Evolutionary conservation across 495 filamentous ascomycete genomes (phyloP), one percentile per base, ranked within the genome.

Genomic region (Penicillium bialowiezense): DNA sequence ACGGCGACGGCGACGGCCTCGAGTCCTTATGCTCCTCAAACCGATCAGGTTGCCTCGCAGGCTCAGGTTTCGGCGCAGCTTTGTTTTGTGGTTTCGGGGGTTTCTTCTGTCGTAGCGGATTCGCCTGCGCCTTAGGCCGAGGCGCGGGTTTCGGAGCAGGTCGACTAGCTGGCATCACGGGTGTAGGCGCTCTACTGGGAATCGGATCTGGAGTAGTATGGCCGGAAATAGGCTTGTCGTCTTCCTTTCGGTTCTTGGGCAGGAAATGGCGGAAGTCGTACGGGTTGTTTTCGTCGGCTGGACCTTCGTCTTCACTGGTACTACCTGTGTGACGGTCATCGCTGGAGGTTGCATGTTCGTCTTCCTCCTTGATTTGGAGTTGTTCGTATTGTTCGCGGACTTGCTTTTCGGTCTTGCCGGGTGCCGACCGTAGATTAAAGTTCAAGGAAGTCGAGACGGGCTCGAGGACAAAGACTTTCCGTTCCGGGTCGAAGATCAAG

Each of bases 201-300:
- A 32, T 52, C 10, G 65, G 61, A 35, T 78, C 74, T 24, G 74
- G 72, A 2, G 70, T 74, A 20, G 65, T 57, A 49, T 63, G 52
- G 33, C 59, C 55, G 17, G 70, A 75, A 26, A 43, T 53, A 34
- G 65, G 55, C 54, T 75, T 71, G 24, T 61, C 56, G 31, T 65
- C 62, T 32, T 68, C 63, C 5, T 54, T 62, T 39, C 69, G 62
- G 14, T 56, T 54, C 49, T 75, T 69, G 21, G 62, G 66, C 31
- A 82, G 73, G 54, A 82, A 83, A 55, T 83, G 80, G 8, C 80
- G 76, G 54, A 71, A 82, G 58, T 83, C 79, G 46, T 77, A 83
- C 13, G 80, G 80, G 43, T 83, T 83, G 50, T 67, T 63, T 0
- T 73, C 68, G 44, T 81, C 78, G 1, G 78, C 69, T 19, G 64